Conservation (phyloP, 2,329 filamentous ascomycete genomes). For the Xylariaceae sp. region DNA sequence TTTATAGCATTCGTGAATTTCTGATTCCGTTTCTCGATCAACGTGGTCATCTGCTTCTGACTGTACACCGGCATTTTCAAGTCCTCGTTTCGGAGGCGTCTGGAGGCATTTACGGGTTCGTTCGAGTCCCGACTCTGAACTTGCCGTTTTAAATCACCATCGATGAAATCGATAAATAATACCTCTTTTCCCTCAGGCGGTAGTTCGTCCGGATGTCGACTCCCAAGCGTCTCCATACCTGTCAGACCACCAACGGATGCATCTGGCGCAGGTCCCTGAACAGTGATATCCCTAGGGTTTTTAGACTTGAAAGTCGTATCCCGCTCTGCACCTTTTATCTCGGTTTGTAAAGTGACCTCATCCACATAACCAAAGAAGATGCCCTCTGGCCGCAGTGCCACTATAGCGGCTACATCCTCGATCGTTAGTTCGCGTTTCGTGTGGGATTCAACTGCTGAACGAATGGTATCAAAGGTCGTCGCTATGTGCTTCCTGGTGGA, state of each 20-base stretch:
- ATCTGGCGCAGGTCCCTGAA: slow-evolving; percentile 47
- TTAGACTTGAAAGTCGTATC: slow-evolving; percentile 60
- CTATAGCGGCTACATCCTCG: slow-evolving; percentile 78
- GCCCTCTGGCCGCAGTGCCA: slow-evolving; percentile 67
- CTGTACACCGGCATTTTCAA: slow-evolving; percentile 89
- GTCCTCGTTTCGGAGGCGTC: slow-evolving; percentile 68
- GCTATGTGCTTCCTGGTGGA: slow-evolving; percentile 86
- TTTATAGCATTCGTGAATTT: slow-evolving; percentile 78
- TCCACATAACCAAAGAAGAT: slow-evolving; percentile 85
- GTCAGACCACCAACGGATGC: slow-evolving; percentile 53
- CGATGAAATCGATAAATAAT: slow-evolving; percentile 85
- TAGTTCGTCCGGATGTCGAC: slow-evolving; percentile 29
- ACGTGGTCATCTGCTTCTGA: slow-evolving; percentile 80
- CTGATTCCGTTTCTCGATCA: slow-evolving; percentile 84
- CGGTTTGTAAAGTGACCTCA: slow-evolving; percentile 74
- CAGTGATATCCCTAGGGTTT: slow-evolving; percentile 46
- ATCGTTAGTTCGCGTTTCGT: slow-evolving; percentile 64
- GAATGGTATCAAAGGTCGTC: slow-evolving; percentile 87
- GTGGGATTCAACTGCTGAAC: slow-evolving; percentile 76
- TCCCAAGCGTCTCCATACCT: slow-evolving; percentile 41
- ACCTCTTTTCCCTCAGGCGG: slow-evolving; percentile 55
- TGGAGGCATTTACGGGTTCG: slow-evolving; percentile 61
- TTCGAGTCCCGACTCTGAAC: slow-evolving; percentile 67
- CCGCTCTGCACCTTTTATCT: slow-evolving; percentile 62
- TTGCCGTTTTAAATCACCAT: slow-evolving; percentile 82